Evolutionary conservation across 2,329 filamentous ascomycete species (phyloP).

Genomic region (Sarocladium kiliense): DNA sequence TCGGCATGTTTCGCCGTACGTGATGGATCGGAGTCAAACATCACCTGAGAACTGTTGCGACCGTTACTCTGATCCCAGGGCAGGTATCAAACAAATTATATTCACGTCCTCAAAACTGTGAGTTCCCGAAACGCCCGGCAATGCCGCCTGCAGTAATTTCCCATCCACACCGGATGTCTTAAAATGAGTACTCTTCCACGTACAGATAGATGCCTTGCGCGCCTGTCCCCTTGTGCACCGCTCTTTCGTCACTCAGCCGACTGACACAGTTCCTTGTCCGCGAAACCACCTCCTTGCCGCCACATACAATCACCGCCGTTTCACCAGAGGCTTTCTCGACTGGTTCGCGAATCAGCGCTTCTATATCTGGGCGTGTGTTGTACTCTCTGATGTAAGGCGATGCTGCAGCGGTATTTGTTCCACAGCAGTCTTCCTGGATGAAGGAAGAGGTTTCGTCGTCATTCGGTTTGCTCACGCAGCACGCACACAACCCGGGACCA

Average conservation of each 20-base stretch:
- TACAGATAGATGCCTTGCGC: slow-evolving; percentile 58
- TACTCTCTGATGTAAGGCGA: slow-evolving; percentile 34
- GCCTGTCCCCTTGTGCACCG: slow-evolving; percentile 59
- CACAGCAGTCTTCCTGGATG: slow-evolving; percentile 3
- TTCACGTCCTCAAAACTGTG: neutral
- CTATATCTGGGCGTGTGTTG: slow-evolving; percentile 43
- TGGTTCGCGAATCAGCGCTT: slow-evolving; percentile 43
- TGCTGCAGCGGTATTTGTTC: neutral
- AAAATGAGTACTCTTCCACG: slow-evolving; percentile 56
- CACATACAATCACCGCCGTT: slow-evolving; percentile 57
- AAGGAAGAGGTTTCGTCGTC: slow-evolving; percentile 1
- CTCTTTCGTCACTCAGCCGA: slow-evolving; percentile 52
- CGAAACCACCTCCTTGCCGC: slow-evolving; percentile 49
- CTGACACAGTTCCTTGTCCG: slow-evolving; percentile 51
- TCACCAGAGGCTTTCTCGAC: slow-evolving; percentile 56
- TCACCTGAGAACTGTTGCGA: too few relatives aligned
- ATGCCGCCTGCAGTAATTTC: neutral
- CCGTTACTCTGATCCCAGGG: too few relatives aligned
- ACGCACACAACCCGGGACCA: neutral
- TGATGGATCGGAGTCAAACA: too few relatives aligned
- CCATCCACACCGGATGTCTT: neutral
- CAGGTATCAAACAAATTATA: neutral
- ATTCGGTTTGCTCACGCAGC: neutral
- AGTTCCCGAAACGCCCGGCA: neutral
- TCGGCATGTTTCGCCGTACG: too few relatives aligned